Evolutionary conservation across 345 rosid species (phyloP), one percentile per base, ranked within the genome.

Genomic region (Iberis pinnata): DNA sequence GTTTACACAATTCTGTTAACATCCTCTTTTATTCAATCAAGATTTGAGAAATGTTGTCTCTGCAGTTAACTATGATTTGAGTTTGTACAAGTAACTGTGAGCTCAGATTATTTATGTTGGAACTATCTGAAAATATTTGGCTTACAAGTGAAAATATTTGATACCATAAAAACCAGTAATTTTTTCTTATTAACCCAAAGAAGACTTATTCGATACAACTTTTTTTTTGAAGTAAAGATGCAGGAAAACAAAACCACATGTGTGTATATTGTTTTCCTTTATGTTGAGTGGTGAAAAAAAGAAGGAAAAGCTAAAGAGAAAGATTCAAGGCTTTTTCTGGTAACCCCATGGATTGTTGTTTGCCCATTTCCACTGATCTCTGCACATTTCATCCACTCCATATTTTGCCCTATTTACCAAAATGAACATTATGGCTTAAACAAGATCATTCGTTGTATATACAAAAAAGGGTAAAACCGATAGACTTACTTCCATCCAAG

Each of bases 361-460:
- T 19, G 85, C 95, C 96, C 98, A 88, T 11, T 81, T 88, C 98
- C 98, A 92, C 24, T 92, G 98, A 56, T 85, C 93, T 66, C 85
- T 73, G 79, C 98, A 88, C 95, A 92, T 88, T 63, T 88, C 96
- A 14, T 65, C 81, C 1, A 85, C 75, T 37, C 96, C 96, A 73
- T 83, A 92, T 66, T 81, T 80, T 39, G 94, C 95, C 84, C 98
- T 92, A 79, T 47, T 22, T 6, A 22, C 25, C 25, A 22, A 22
- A 22, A 22, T 22, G 25, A 22, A 3, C 25, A 22, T 22, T 2
- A 22, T 22, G 25, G 25, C n/a, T n/a, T n/a, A n/a, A n/a, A n/a
- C n/a, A n/a, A n/a, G n/a, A n/a, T n/a, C n/a, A 22, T 22, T 6
- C 4, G 32, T 22, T 36, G 13, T 37, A 37, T 14, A 51, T 9